Evolutionary conservation across 192 early-diverging fungal species (phyloP).

Genomic region (Backusella macrospora): DNA sequence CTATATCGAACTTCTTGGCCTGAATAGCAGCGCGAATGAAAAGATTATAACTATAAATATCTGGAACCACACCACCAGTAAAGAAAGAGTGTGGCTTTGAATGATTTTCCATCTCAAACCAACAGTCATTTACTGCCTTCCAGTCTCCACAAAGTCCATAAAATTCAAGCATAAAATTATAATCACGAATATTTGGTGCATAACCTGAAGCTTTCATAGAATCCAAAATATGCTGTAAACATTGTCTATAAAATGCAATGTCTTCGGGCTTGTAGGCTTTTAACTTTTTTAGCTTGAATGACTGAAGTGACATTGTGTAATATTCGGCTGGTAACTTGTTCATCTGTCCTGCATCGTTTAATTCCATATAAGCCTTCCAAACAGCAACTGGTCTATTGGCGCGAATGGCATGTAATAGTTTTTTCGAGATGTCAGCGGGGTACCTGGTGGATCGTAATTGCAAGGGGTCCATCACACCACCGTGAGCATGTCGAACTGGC

Average conservation of each 20-base stretch:
- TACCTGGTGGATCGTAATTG: slow-evolving; percentile 15
- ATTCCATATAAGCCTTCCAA: slow-evolving; percentile 35
- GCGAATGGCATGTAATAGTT: slow-evolving; percentile 29
- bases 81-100: slow-evolving; percentile 1
- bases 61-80: slow-evolving; percentile 18
- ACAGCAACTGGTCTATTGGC: slow-evolving; percentile 28
- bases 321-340: slow-evolving; percentile 26
- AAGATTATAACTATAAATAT: slow-evolving; percentile 36
- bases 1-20: slow-evolving; percentile 21
- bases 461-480: slow-evolving; percentile 5
- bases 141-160: slow-evolving; percentile 38
- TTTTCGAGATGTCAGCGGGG: neutral
- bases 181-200: slow-evolving; percentile 38
- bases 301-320: slow-evolving; percentile 35
- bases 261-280: slow-evolving; percentile 28
- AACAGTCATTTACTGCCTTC: slow-evolving; percentile 20
- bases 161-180: slow-evolving; percentile 41
- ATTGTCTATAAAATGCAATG: slow-evolving; percentile 22
- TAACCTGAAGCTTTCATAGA: slow-evolving; percentile 23
- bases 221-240: slow-evolving; percentile 28
- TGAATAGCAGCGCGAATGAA: slow-evolving; percentile 40
- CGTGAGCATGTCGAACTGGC: slow-evolving; percentile 17
- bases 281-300: slow-evolving; percentile 29
- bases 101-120: slow-evolving; percentile 24
- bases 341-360: slow-evolving; percentile 28